These are phyloP conservation scores for Davidsoniella virescens DNA, from an alignment of 2,329 filamentous ascomycete genomes.

Conservation along the genomic window DNA sequence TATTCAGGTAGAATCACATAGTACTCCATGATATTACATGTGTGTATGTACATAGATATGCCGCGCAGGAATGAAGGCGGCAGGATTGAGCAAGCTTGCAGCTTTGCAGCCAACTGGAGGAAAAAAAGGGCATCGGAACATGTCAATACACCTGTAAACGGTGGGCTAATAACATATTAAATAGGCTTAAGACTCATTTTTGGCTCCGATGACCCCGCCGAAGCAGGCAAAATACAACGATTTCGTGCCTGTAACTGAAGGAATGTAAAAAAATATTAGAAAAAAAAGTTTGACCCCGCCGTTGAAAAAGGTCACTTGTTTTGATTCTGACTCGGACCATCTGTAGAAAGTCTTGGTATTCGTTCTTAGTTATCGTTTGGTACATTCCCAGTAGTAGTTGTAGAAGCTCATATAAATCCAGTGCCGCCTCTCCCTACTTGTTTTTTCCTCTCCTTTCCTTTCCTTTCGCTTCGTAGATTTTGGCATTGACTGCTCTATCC, in stretches of 20 bases:
- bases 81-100: no score
- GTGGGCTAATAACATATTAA: no score
- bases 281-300: slow-evolving; percentile 11
- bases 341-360: no score
- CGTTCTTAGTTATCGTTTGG: not conserved
- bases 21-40: no score
- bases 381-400: not conserved
- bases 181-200: no score
- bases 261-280: not conserved
- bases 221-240: not conserved
- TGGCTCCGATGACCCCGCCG: slow-evolving; percentile 13
- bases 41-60: no score
- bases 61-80: no score
- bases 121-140: no score
- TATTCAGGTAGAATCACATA: no score
- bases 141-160: no score
- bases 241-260: not conserved
- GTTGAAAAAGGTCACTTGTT: not conserved
- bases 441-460: not conserved
- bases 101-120: no score
- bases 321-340: not conserved
- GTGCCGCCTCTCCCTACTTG: slow-evolving; percentile 2
- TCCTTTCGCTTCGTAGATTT: slow-evolving; percentile 3
- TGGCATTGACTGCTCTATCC: slow-evolving; percentile 4
- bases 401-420: slow-evolving; percentile 2